Evolutionary conservation across 23 red algal species (phyloP), one percentile per base, ranked within the genome.

Genomic region (Gracilaria caudata): DNA sequence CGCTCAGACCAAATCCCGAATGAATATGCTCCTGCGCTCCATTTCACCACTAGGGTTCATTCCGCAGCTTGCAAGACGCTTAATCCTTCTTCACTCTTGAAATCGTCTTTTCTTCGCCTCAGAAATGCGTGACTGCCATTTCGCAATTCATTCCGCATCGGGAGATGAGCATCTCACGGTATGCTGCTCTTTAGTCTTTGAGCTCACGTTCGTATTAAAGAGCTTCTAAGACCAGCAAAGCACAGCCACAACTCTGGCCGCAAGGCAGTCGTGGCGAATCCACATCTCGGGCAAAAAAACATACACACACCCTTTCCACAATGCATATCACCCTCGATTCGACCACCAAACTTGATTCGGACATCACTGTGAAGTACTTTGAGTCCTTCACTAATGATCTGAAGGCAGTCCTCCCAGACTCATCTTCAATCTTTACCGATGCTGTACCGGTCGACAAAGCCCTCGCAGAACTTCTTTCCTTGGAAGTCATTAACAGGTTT

Each of bases 401-500:
- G 55, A 51, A 68, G n/a, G 44, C 47, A 19, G 85, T 54, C 9
- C 74, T 89, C 5, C 85, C 72, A 29, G 20, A 0, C 1, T 61
- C 68, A 3, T 77, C 87, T 26, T 30, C 76, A 7, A 24, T 82
- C 7, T 73, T 82, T 23, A 56, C 37, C 44, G 45, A 72, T 3
- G 6, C 47, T 24, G 61, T 64, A 20, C 51, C 87, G 4, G 43
- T 66, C 34, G 35, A 60, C 28, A 43, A 82, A 32, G 90, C 70
- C 40, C 59, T 93, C 24, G 47, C 29, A 38, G 40, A 66, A 2
- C 51, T 93, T 29, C 73, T 93, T 73, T 49, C 46, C 16, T 34
- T 86, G 20, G 58, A 64, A 30, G 38, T 73, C 10, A 37, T 93
- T 20, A 20, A 64, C 39, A 79, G 24, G 0, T 93, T 93, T 36